Percentiles rank a stretch among this genome's conserved stretches.
Conservation (phyloP, 768 basidiomycete species). For the Boletus pseudo-olivaceus region DNA sequence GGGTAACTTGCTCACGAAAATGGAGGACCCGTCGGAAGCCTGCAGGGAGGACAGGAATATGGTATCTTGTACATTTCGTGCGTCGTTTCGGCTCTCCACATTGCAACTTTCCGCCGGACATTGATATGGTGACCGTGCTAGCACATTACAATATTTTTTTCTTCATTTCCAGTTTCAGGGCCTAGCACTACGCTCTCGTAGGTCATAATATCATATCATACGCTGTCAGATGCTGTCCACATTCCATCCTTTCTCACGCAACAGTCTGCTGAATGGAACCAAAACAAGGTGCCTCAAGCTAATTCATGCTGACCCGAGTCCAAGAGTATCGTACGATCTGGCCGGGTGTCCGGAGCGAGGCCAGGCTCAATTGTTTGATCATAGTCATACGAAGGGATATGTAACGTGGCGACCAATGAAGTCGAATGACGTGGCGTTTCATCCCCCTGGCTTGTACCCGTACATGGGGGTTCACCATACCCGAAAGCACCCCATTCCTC, state of each 20-base stretch:
- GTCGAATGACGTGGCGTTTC: conserved; percentile 46
- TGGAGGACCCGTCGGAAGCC: background rate
- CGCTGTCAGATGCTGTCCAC: background rate
- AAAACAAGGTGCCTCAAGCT: conserved; percentile 11
- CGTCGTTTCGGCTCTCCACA: too few species aligned
- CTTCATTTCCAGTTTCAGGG: background rate
- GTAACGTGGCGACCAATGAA: conserved; percentile 20
- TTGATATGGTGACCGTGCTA: background rate
- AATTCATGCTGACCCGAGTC: conserved; percentile 13
- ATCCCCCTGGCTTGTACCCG: conserved; percentile 32
- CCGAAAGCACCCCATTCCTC: conserved; percentile 40
- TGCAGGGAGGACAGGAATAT: background rate
- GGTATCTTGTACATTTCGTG: background rate
- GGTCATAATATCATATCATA: conserved; percentile 15
- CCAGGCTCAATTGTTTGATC: conserved; percentile 20
- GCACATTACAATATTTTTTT: background rate
- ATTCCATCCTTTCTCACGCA: conserved; percentile 3
- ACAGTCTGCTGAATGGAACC: background rate
- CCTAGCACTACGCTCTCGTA: background rate
- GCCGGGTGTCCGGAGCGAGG: conserved; percentile 17
- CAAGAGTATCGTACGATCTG: conserved; percentile 29
- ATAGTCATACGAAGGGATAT: conserved; percentile 21
- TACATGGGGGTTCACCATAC: conserved; percentile 39
- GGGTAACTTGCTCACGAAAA: conserved; percentile 4
- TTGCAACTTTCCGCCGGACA: background rate